A percentile compares a stretch with the other conserved stretches of the same genome.
These are phyloP conservation scores for Claviceps cyperi DNA, from an alignment of 2,329 filamentous ascomycete species.

Conservation along the genomic window DNA sequence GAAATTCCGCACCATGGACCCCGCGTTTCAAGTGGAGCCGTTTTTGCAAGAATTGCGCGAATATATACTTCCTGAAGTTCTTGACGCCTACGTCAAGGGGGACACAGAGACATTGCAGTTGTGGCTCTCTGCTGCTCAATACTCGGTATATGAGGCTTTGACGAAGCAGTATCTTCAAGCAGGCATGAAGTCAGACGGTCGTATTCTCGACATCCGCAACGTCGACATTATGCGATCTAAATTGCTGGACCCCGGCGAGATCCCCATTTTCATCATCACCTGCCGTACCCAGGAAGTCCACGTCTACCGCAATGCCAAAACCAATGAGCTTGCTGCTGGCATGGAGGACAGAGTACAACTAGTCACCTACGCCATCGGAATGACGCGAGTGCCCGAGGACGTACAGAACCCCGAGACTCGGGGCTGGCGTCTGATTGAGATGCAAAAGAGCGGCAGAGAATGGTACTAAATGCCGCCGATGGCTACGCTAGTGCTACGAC, in stretches of 20 bases:
- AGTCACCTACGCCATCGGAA: conserved; percentile 94
- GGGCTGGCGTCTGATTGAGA: conserved; percentile 93
- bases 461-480: conserved; percentile 37
- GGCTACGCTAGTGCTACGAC: background rate
- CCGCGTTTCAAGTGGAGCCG: conserved; percentile 83
- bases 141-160: conserved; percentile 89
- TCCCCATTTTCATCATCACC: conserved; percentile 93
- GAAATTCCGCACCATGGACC: conserved; percentile 93
- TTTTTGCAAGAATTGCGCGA: conserved; percentile 93
- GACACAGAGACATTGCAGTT: conserved; percentile 81
- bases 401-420: conserved; percentile 94
- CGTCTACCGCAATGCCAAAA: conserved; percentile 87
- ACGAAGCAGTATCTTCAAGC: conserved; percentile 91
- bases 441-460: conserved; percentile 95
- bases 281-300: conserved; percentile 96
- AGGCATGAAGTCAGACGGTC: conserved; percentile 85
- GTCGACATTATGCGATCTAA: conserved; percentile 77
- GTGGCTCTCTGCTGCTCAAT: conserved; percentile 94
- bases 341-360: conserved; percentile 99
- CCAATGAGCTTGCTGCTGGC: conserved; percentile 74
- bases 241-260: conserved; percentile 71
- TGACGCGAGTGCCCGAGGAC: conserved; percentile 86
- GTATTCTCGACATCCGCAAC: conserved; percentile 86
- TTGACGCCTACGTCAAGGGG: conserved; percentile 96
- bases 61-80: conserved; percentile 92